Percentiles rank a stretch among this genome's conserved stretches.
These are phyloP conservation scores for Helotiales sp. DNA, from an alignment of 2,329 filamentous ascomycete species.

Conservation along the genomic window DNA sequence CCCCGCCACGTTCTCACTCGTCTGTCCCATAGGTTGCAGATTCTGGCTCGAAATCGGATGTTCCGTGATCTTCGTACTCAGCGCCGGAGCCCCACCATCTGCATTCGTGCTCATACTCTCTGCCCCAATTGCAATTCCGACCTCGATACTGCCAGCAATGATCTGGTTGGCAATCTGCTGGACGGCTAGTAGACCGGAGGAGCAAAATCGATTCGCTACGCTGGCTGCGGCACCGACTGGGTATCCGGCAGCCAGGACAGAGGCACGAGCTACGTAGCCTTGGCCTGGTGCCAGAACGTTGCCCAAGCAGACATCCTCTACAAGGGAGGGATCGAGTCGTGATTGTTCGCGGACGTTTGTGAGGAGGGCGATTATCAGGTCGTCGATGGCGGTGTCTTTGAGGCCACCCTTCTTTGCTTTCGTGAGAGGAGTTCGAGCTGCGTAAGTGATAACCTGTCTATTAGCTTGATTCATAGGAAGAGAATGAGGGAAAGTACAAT, in stretches of 20 bases:
- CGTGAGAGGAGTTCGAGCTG: slow-evolving; percentile 85
- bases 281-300: slow-evolving; percentile 89
- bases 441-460: slow-evolving; percentile 73
- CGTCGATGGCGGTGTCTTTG: slow-evolving; percentile 86
- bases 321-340: slow-evolving; percentile 66
- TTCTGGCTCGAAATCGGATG: slow-evolving; percentile 84
- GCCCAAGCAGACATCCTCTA: slow-evolving; percentile 90
- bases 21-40: slow-evolving; percentile 92
- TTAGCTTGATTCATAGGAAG: not conserved
- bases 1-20: slow-evolving; percentile 92
- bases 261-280: slow-evolving; percentile 89
- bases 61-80: slow-evolving; percentile 78
- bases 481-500: slow-evolving; percentile 56
- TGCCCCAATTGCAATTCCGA: slow-evolving; percentile 91
- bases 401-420: slow-evolving; percentile 89
- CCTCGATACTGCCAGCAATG: slow-evolving; percentile 84
- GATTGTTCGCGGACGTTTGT: slow-evolving; percentile 42
- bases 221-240: slow-evolving; percentile 78
- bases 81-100: slow-evolving; percentile 80
- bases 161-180: slow-evolving; percentile 94
- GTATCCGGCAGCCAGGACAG: slow-evolving; percentile 86
- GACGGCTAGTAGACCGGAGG: slow-evolving; percentile 85
- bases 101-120: slow-evolving; percentile 88
- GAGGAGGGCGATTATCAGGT: slow-evolving; percentile 81
- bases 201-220: slow-evolving; percentile 90